Evolutionary conservation across 306 rosid genomes (phyloP).

Genomic region (Fragaria ananassa): DNA sequence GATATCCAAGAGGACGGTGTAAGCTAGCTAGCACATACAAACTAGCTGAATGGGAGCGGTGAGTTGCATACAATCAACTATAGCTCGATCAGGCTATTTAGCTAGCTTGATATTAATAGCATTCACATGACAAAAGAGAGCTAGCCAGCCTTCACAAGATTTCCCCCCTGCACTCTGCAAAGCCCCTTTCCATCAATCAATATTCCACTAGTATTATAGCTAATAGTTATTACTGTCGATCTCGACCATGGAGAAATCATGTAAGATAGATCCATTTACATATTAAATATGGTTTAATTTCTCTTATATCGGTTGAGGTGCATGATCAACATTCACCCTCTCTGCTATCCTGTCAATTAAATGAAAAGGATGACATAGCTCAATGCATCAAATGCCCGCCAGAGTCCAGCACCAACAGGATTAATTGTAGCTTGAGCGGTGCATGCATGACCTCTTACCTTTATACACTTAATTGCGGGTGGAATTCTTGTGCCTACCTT

Average conservation of each 20-base stretch:
- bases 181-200: background rate
- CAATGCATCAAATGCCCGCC: background rate
- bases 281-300: background rate
- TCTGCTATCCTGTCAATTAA: slow-evolving; percentile 9
- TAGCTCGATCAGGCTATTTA: background rate
- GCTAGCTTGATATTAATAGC: slow-evolving; percentile 14
- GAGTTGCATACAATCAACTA: slow-evolving; percentile 3
- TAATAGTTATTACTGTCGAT: background rate
- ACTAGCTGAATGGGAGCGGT: slow-evolving; percentile 45
- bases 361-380: background rate
- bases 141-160: slow-evolving; percentile 29
- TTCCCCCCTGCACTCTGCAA: background rate
- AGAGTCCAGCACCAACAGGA: background rate
- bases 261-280: background rate
- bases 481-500: background rate
- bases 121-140: slow-evolving; percentile 43
- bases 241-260: background rate
- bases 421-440: background rate
- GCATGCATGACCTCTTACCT: background rate
- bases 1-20: background rate
- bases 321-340: slow-evolving; percentile 16
- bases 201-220: background rate
- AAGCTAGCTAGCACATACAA: background rate
- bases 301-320: background rate
- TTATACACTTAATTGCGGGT: background rate